Evolutionary conservation across 495 filamentous ascomycete genomes (phyloP), one percentile per base, ranked within the genome.

Genomic region (Amphirosellinia nigrospora): DNA sequence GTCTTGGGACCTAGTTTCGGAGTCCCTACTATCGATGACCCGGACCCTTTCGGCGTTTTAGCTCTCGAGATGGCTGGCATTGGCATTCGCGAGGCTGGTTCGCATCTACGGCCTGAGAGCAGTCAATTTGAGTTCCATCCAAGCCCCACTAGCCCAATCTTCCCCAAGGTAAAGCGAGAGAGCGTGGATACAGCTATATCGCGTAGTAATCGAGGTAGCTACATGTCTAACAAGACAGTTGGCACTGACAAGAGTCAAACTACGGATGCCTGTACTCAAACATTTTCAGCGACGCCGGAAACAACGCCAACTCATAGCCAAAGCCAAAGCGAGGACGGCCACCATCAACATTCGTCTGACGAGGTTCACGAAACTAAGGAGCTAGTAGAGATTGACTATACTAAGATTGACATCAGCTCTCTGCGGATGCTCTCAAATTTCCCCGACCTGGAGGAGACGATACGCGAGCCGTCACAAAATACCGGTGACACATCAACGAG

Each of bases 11-110:
- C 78, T 26, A 73, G 81, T 8, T 97, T 97, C 78, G 93, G 94
- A 4, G 82, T 97, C 19, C 94, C 94, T 3, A 89, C 90, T 52
- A 77, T 82, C 3, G 91, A 93, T 53, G 91, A 93, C 68, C 93
- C 94, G 34, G 94, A 97, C 77, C 94, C 94, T 16, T 97, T 91
- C 75, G 94, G 94, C 23, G 92, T 97, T 26, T 88, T 92, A 36
- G 93, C 94, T 36, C 81, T 97, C 46, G 91, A 96, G 79, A 89
- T 91, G 72, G 90, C 91, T 73, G 94, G 94, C 10, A 83, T 97
- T 56, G 91, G 94, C 73, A 94, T 97, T 72, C 86, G 91, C 53
- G 94, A 97, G 83, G 94, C 94, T 19, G 93, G 93, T 23, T 90
- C 91, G 2, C 86, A 87, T 52, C 78, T 83, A 26, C 84, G 92